A percentile compares a stretch with the other conserved stretches of the same genome.
Conservation (phyloP, 202 grass and related monocot species). For the Eragrostis tef region DNA sequence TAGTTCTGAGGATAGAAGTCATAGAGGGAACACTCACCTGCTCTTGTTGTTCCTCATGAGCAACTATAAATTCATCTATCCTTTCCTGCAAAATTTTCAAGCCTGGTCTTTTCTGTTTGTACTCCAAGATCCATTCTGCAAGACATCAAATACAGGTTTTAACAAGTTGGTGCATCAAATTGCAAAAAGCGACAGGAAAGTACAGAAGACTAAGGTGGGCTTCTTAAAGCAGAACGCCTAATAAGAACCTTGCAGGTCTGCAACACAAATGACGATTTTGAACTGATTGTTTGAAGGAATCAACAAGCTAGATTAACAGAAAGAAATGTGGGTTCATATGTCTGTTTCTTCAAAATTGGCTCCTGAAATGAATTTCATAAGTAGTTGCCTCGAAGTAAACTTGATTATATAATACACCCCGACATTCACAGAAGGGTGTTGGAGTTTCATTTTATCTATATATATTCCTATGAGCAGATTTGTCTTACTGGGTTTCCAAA, state of each 20-base stretch:
- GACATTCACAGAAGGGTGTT: not conserved
- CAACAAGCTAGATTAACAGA: constrained; percentile 5
- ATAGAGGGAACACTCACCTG: constrained; percentile 50
- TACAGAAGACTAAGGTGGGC: not conserved
- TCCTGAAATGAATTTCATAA: not conserved
- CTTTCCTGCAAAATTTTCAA: constrained; percentile 74
- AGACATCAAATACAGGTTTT: constrained; percentile 45
- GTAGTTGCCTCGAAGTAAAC: not conserved
- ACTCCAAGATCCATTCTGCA: constrained; percentile 87
- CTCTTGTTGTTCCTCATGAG: constrained; percentile 79
- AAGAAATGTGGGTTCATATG: not conserved
- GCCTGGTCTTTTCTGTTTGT: constrained; percentile 69
- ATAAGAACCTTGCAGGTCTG: constrained; percentile 7
- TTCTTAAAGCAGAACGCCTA: constrained; percentile 15
- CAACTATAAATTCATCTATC: constrained; percentile 91
- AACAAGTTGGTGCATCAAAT: constrained; percentile 10
- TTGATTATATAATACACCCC: not conserved
- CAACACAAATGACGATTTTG: not conserved
- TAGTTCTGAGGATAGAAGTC: constrained; percentile 19
- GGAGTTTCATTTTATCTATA: not conserved
- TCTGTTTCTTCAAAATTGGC: not conserved
- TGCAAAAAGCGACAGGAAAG: constrained; percentile 17
- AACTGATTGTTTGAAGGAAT: constrained; percentile 4
- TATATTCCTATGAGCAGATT: not conserved
- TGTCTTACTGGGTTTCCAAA: not conserved